Evolutionary conservation across 805 yeast genomes (phyloP).

Genomic region (Hanseniaspora thailandica): DNA sequence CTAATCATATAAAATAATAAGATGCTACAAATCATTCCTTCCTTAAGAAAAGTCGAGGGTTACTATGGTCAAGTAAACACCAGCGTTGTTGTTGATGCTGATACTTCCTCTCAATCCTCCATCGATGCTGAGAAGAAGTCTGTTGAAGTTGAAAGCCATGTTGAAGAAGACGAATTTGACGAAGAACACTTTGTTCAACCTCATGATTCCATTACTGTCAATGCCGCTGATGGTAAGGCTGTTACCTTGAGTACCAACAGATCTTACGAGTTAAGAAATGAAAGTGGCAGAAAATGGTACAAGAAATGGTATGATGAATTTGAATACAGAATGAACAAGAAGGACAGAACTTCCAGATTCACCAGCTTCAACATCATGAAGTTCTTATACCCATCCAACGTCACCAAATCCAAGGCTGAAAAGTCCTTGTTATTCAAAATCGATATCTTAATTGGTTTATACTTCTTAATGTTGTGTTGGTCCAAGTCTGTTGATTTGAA

Average conservation of each 20-base stretch:
- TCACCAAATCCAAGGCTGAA: conserved; percentile 34
- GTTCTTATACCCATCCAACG: conserved; percentile 28
- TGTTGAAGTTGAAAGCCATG: background rate
- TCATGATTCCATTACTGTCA: conserved; percentile 7
- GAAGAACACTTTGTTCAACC: background rate
- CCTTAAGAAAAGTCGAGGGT: conserved; percentile 6
- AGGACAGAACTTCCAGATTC: conserved; percentile 24
- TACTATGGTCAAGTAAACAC: conserved; percentile 12
- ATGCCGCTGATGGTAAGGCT: conserved; percentile 4
- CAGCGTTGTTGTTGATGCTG: background rate
- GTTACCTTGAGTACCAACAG: conserved; percentile 22
- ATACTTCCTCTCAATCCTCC: background rate
- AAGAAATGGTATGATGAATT: conserved; percentile 41
- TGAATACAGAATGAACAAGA: conserved; percentile 36
- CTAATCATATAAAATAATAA: background rate
- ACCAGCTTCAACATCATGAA: conserved; percentile 23
- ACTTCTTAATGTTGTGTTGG: conserved; percentile 54
- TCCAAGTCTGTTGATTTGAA: conserved; percentile 52
- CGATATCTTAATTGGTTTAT: conserved; percentile 44
- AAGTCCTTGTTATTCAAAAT: conserved; percentile 39
- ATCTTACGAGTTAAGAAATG: conserved; percentile 33
- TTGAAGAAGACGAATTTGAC: background rate
- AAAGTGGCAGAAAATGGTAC: conserved; percentile 32
- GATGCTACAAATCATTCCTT: conserved; percentile 4
- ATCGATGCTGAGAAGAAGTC: background rate